A percentile compares a stretch with the other conserved stretches of the same genome.
Conservation (phyloP, 257 asterid genomes). For the Solanum virginianum region DNA sequence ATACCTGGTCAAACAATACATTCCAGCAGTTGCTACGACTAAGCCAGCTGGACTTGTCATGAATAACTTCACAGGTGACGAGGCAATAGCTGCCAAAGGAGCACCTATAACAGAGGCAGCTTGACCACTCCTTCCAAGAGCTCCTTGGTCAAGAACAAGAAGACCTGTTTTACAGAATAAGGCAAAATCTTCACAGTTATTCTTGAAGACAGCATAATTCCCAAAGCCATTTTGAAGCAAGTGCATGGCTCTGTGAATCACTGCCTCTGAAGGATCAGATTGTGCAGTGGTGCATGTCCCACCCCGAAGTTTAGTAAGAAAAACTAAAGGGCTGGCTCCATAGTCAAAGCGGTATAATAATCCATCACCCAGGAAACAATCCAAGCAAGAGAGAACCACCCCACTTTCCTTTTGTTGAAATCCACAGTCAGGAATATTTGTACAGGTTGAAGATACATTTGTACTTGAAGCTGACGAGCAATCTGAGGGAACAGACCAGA, state of each 20-base stretch:
- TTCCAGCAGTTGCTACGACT: slow-evolving; percentile 9
- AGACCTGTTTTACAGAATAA: slow-evolving; percentile 34
- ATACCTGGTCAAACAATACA: slow-evolving; percentile 21
- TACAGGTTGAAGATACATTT: slow-evolving; percentile 1
- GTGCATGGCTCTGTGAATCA: slow-evolving; percentile 17
- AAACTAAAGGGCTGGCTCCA: slow-evolving; percentile 4
- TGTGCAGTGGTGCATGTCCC: slow-evolving; percentile 28
- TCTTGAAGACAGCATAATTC: slow-evolving; percentile 8
- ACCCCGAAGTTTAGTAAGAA: slow-evolving; percentile 20
- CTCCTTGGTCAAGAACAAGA: not conserved
- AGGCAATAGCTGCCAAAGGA: slow-evolving; percentile 18
- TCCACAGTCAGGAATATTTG: slow-evolving; percentile 18
- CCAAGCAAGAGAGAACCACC: slow-evolving; percentile 26
- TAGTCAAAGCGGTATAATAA: slow-evolving; percentile 17
- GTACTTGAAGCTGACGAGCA: not conserved
- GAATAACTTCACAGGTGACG: slow-evolving; percentile 15
- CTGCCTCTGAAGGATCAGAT: slow-evolving; percentile 14
- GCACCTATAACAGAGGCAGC: slow-evolving; percentile 12
- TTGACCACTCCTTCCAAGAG: slow-evolving; percentile 30
- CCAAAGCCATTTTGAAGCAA: slow-evolving; percentile 27
- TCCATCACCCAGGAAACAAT: slow-evolving; percentile 24
- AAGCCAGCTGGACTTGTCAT: slow-evolving; percentile 13
- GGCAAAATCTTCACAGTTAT: slow-evolving; percentile 38
- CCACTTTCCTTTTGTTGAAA: slow-evolving; percentile 9
- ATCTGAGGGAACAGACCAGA: not conserved